A percentile compares a stretch with the other conserved stretches of the same genome.
These are phyloP conservation scores for Entamoeba dispar DNA, from an alignment of 208 protist species.

Conservation along the genomic window DNA sequence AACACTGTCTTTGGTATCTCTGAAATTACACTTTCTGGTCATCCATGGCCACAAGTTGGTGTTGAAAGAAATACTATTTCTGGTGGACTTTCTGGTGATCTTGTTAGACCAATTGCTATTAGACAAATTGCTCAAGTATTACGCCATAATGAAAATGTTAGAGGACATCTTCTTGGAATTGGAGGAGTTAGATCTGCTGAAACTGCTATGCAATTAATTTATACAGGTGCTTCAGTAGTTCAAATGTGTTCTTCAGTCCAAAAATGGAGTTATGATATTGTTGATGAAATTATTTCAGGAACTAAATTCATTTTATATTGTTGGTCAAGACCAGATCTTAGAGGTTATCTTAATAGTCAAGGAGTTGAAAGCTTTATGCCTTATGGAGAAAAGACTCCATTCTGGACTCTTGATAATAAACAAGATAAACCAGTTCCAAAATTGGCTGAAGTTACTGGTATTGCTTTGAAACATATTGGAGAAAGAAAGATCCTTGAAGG, in stretches of 20 bases:
- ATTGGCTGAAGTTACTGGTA: background rate
- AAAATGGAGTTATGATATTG: slow-evolving; percentile 23
- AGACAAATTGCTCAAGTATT: slow-evolving; percentile 37
- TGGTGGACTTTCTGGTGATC: slow-evolving; percentile 58
- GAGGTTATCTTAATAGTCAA: background rate
- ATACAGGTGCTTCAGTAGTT: slow-evolving; percentile 48
- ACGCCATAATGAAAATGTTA: slow-evolving; percentile 33
- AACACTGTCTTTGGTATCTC: slow-evolving; percentile 60
- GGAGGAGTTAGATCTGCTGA: slow-evolving; percentile 50
- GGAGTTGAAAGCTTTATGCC: background rate
- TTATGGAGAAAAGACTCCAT: background rate
- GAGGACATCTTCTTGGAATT: slow-evolving; percentile 35
- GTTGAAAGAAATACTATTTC: slow-evolving; percentile 48
- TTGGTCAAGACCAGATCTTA: background rate
- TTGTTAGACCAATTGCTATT: slow-evolving; percentile 50
- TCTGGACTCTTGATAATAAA: background rate
- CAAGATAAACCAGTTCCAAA: background rate
- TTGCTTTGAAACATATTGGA: background rate
- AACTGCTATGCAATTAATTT: slow-evolving; percentile 49
- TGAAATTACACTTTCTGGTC: slow-evolving; percentile 37
- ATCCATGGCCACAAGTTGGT: slow-evolving; percentile 36
- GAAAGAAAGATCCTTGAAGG: background rate
- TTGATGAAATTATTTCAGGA: slow-evolving; percentile 23
- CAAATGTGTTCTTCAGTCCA: slow-evolving; percentile 37
- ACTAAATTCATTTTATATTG: background rate